A percentile compares a stretch with the other conserved stretches of the same genome.
Evolutionary conservation across 163 green algal genomes (phyloP).

Genomic region (Chloroidium sp.): DNA sequence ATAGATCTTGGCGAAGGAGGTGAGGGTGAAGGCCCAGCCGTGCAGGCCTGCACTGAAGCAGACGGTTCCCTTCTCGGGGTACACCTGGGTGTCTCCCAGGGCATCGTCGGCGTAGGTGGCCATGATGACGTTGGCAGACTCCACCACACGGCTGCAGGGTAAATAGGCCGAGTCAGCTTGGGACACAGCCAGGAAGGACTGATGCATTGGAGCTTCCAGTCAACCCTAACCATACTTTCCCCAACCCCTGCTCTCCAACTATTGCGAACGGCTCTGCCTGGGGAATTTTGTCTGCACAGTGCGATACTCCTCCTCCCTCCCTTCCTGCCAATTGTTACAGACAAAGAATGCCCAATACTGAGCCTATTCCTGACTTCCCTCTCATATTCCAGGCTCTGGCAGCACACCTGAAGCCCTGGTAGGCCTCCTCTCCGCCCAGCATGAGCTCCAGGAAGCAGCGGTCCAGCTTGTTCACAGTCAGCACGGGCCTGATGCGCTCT

Average conservation of each 20-base stretch:
- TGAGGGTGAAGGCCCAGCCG: constrained; percentile 99
- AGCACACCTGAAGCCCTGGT: constrained; percentile 68
- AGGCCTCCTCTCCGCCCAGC: constrained; percentile 96
- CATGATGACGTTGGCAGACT: constrained; percentile 99
- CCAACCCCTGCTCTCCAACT: too few species aligned
- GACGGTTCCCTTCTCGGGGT: constrained; percentile 97
- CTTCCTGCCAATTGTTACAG: too few species aligned
- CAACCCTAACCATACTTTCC: too few species aligned
- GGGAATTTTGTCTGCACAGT: too few species aligned
- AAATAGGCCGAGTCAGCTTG: too few species aligned
- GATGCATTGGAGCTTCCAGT: too few species aligned
- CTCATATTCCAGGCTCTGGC: too few species aligned
- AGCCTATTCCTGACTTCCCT: too few species aligned
- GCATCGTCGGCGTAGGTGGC: constrained; percentile 95
- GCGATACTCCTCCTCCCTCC: too few species aligned
- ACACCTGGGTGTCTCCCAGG: constrained; percentile 83
- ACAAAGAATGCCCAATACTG: too few species aligned
- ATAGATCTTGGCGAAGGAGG: constrained; percentile 96
- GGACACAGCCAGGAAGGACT: too few species aligned
- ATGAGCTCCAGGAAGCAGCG: constrained; percentile 99
- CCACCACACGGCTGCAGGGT: constrained; percentile 77
- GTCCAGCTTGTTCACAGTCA: constrained; percentile 99
- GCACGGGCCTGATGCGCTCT: constrained; percentile 88
- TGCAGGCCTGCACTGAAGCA: constrained; percentile 98
- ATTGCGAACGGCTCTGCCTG: too few species aligned